Percentiles rank a stretch among this genome's conserved stretches.
Conservation (phyloP, 129 eudicot species). For the Tagetes erecta region DNA sequence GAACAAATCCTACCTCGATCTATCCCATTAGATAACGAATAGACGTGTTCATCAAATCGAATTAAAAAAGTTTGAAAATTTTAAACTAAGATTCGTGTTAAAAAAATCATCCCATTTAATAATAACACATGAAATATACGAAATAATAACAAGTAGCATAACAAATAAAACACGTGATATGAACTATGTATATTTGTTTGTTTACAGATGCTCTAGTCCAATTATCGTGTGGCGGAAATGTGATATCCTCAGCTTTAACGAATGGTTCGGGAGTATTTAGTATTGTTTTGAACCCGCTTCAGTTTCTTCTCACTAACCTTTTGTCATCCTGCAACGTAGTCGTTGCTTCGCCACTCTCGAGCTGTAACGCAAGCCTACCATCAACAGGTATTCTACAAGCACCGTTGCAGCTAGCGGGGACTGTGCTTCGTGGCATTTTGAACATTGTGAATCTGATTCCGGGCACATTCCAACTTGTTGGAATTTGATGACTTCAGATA, state of each 20-base stretch:
- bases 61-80: too few species aligned
- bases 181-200: background rate
- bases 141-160: too few species aligned
- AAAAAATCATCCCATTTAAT: too few species aligned
- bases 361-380: slow-evolving; percentile 30
- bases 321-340: slow-evolving; percentile 29
- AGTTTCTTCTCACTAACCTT: slow-evolving; percentile 9
- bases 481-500: slow-evolving; percentile 6
- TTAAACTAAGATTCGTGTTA: too few species aligned
- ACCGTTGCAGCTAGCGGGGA: slow-evolving; percentile 21
- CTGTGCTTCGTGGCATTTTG: slow-evolving; percentile 14
- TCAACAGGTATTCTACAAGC: slow-evolving; percentile 27
- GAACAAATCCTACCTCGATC: too few species aligned
- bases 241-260: slow-evolving; percentile 26
- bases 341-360: slow-evolving; percentile 34
- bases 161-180: too few species aligned
- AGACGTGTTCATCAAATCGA: too few species aligned
- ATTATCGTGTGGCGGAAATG: slow-evolving; percentile 36
- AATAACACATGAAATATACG: too few species aligned
- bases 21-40: too few species aligned
- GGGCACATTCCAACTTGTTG: background rate
- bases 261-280: slow-evolving; percentile 21
- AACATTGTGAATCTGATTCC: slow-evolving; percentile 10
- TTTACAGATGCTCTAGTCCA: slow-evolving; percentile 32
- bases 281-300: slow-evolving; percentile 16